Conservation (phyloP, 805 yeast species). For the Komagataella phaffii region DNA sequence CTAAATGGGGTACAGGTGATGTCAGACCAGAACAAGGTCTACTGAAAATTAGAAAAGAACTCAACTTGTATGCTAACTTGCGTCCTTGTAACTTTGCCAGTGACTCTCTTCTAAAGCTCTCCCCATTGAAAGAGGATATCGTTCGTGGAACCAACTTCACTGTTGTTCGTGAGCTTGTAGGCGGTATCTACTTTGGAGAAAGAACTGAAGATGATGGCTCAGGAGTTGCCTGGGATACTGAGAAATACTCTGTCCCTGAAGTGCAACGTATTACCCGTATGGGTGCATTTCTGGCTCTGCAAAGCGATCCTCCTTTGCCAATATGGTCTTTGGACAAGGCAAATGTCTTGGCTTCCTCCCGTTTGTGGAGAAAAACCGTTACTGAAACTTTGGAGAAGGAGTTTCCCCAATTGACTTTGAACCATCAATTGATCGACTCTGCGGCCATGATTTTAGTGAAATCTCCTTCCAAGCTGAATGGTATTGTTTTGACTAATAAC, state of each 20-base stretch:
- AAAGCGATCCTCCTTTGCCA: conserved; percentile 86
- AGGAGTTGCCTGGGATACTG: conserved; percentile 88
- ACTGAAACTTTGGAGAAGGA: conserved; percentile 73
- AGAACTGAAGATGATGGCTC: conserved; percentile 84
- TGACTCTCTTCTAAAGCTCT: conserved; percentile 69
- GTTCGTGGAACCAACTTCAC: conserved; percentile 86
- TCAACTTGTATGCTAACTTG: conserved; percentile 87
- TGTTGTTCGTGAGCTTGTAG: conserved; percentile 93
- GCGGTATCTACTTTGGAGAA: conserved; percentile 96
- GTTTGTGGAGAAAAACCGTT: conserved; percentile 93
- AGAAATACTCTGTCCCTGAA: conserved; percentile 81
- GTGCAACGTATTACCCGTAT: conserved; percentile 92
- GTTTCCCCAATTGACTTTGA: conserved; percentile 77
- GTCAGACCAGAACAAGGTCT: conserved; percentile 98
- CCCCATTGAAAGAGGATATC: conserved; percentile 76
- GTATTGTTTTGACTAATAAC: conserved; percentile 83
- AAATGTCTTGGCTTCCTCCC: conserved; percentile 88
- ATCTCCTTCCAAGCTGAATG: conserved; percentile 83
- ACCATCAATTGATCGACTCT: conserved; percentile 94
- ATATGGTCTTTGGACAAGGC: conserved; percentile 97
- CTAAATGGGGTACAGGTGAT: conserved; percentile 96
- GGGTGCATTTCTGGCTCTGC: conserved; percentile 96
- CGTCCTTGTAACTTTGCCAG: conserved; percentile 93
- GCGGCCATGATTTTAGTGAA: conserved; percentile 97
- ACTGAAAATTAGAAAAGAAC: conserved; percentile 85